Evolutionary conservation across 2,329 filamentous ascomycete genomes (phyloP), one percentile per base, ranked within the genome.

Genomic region (Bipolaris sorokiniana): DNA sequence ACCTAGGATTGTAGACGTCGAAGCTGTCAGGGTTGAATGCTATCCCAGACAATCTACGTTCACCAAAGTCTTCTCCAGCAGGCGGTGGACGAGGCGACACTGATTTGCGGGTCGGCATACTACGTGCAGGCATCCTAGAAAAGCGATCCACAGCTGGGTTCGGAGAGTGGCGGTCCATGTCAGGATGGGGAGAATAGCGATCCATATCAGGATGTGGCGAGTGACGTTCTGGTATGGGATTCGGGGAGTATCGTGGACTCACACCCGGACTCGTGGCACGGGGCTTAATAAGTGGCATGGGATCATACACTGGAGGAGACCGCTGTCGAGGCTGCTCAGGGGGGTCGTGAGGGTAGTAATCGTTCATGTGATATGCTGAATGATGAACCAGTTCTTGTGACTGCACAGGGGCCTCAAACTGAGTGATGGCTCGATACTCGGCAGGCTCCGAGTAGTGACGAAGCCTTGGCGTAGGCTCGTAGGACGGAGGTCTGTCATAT

Each of bases 1-100:
- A 73, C 66, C 64, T 67, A 1, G 90, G 88, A 61, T 93, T 93
- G 62, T 91, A 81, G 1, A 85, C 82, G 66, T 92, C 87, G 69
- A 91, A 93, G 33, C 86, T 88, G 70, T 93, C 90, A 0, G 90
- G 90, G 0, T 87, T 86, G 66, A 91, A 94, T 0, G 90, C 90
- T 3, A 90, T 76, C 15, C 83, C 84, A 1, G 88, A 89, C 5
- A 85, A 67, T 48, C 84, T 79, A 56, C 85, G 81, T 45, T 79
- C 74, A 41, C 73, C 74, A 16, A 44, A 42, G 20, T 69, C 45
- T 78, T 81, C 51, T 77, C 73, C 36, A 73, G 80, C 20, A 73
- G 83, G 60, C 0, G 77, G 76, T 15, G 90, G 89, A 1, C 85
- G 84, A 2, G 90, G 89, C 66, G 89, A 92, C 31, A 92, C 85